Conservation (phyloP, 2,329 filamentous ascomycete species). For the Cercospora citrullina region DNA sequence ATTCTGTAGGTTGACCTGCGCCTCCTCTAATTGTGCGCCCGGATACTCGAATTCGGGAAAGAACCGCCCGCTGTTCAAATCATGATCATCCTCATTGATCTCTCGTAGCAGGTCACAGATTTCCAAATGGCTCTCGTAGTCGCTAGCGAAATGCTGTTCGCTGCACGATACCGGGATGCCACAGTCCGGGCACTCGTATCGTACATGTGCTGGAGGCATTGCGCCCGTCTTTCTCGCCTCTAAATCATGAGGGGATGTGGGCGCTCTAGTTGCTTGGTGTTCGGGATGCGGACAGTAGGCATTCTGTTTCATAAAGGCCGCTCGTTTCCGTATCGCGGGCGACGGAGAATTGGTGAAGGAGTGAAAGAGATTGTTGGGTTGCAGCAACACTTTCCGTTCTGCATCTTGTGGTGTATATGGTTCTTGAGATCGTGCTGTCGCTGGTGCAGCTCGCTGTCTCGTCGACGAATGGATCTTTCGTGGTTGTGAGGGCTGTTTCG, state of each 20-base stretch:
- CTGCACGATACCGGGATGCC: constrained; percentile 92
- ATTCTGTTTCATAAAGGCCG: constrained; percentile 88
- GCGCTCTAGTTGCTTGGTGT: constrained; percentile 72
- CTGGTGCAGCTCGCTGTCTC: constrained; percentile 24
- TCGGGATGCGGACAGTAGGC: constrained; percentile 90
- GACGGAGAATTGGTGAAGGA: constrained; percentile 86
- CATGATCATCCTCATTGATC: constrained; percentile 98
- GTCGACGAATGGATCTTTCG: constrained; percentile 30
- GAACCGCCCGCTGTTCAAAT: constrained; percentile 82
- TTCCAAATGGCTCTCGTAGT: constrained; percentile 89
- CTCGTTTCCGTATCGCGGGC: constrained; percentile 80
- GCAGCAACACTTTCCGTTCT: constrained; percentile 51
- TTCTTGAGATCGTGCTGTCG: constrained; percentile 17
- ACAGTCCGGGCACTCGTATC: constrained; percentile 95
- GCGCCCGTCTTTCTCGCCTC: constrained; percentile 62
- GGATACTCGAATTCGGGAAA: constrained; percentile 95
- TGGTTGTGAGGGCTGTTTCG: constrained; percentile 22
- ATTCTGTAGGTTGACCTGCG: constrained; percentile 93
- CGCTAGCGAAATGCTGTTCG: constrained; percentile 91
- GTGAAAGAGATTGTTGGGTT: constrained; percentile 85
- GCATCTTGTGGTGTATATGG: constrained; percentile 22
- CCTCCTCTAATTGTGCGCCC: constrained; percentile 84
- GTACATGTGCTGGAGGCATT: constrained; percentile 74
- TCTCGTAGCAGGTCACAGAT: constrained; percentile 88
- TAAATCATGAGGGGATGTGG: constrained; percentile 63